Conservation (phyloP, 768 basidiomycete species). For the Lactarius deliciosus region DNA sequence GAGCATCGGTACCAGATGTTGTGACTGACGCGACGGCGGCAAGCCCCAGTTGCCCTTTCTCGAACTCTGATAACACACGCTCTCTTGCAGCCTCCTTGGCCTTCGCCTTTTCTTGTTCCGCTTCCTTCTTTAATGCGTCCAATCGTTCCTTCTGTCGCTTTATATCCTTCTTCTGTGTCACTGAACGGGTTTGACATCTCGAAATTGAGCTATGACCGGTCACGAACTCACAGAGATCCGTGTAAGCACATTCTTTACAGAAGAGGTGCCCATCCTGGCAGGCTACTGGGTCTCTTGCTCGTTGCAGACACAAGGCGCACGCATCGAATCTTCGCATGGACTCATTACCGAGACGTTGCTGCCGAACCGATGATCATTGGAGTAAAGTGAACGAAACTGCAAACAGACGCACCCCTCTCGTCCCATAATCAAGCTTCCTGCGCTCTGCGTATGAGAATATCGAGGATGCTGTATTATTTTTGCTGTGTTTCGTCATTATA, state of each 20-base stretch:
- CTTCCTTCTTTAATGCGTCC: constrained; percentile 70
- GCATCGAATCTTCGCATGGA: constrained; percentile 92
- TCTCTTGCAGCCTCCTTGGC: constrained; percentile 78
- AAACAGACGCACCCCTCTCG: constrained; percentile 56
- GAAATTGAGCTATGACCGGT: background rate
- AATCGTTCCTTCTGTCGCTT: constrained; percentile 85
- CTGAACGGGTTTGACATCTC: constrained; percentile 40
- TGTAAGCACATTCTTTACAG: constrained; percentile 92
- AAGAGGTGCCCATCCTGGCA: constrained; percentile 89
- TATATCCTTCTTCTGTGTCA: constrained; percentile 89
- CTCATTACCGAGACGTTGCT: constrained; percentile 86
- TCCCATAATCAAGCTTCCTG: constrained; percentile 83
- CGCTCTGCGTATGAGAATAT: constrained; percentile 90
- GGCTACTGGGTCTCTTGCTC: constrained; percentile 78
- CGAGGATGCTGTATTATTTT: constrained; percentile 86
- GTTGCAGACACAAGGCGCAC: constrained; percentile 84
- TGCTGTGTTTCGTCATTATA: constrained; percentile 83
- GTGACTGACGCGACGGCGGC: constrained; percentile 46
- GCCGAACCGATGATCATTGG: constrained; percentile 17
- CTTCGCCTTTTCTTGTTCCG: constrained; percentile 72
- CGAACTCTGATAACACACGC: constrained; percentile 87
- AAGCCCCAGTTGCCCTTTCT: constrained; percentile 77
- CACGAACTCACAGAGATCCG: constrained; percentile 66
- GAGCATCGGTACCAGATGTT: constrained; percentile 41
- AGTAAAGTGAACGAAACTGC: background rate